phyloP scores from a whole-genome alignment of 345 rosid species.

The Euphorbia lathyris region DNA sequence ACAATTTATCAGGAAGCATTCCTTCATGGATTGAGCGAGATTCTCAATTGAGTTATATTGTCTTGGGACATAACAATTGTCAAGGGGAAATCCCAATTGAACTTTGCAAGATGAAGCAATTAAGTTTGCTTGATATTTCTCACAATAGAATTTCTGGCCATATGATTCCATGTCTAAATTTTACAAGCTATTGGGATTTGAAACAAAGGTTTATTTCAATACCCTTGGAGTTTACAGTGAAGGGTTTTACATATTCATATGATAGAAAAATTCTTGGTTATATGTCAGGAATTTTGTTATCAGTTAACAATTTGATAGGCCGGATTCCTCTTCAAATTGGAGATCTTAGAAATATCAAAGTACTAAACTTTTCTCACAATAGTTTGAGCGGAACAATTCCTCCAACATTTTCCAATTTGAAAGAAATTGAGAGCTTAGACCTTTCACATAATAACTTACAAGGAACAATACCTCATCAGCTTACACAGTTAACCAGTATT shows the following conservation, averaged over 20 bases:
- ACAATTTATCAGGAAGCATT: slow-evolving; percentile 15
- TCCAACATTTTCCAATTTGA: slow-evolving; percentile 17
- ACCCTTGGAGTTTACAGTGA: background rate
- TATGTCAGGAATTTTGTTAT: slow-evolving; percentile 37
- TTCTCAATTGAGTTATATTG: slow-evolving; percentile 7
- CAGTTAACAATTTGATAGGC: slow-evolving; percentile 31
- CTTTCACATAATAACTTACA: slow-evolving; percentile 28
- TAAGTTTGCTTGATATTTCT: slow-evolving; percentile 1
- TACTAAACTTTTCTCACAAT: slow-evolving; percentile 36
- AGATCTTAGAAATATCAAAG: slow-evolving; percentile 4
- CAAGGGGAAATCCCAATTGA: slow-evolving; percentile 16
- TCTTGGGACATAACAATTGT: slow-evolving; percentile 19
- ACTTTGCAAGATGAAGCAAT: slow-evolving; percentile 8
- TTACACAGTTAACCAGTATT: slow-evolving; percentile 15
- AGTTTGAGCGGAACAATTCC: slow-evolving; percentile 30
- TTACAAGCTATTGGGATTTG: background rate
- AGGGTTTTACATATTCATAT: background rate
- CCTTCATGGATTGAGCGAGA: slow-evolving; percentile 15
- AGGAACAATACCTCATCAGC: slow-evolving; percentile 22
- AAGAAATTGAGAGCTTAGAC: slow-evolving; percentile 35
- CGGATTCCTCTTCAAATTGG: slow-evolving; percentile 25
- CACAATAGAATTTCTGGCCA: slow-evolving; percentile 11
- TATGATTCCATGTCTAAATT: slow-evolving; percentile 9
- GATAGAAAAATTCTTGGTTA: background rate
- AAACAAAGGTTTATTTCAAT: background rate